These are phyloP conservation scores for Heliamphora exappendiculata DNA, from an alignment of 148 eudicot genomes.

Conservation along the genomic window DNA sequence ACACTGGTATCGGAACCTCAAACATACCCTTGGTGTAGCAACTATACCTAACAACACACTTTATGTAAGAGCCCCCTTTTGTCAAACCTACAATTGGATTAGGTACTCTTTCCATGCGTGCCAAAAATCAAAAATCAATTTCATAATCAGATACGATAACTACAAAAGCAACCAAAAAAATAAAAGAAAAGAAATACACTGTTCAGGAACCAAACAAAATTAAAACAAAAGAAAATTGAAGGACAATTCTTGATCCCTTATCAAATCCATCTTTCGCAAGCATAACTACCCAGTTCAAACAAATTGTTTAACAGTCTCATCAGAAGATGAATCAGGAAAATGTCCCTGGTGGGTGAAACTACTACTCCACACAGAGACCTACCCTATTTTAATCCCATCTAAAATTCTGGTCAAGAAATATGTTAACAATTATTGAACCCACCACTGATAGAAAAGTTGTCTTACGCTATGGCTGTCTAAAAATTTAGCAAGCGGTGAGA, in stretches of 20 bases:
- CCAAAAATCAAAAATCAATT: no score
- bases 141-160: no score
- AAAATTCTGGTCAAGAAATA: not conserved
- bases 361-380: not conserved
- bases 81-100: not conserved
- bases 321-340: not conserved
- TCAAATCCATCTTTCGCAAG: not conserved
- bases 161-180: not conserved
- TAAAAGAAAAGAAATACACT: not conserved
- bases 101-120: not conserved
- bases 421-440: not conserved
- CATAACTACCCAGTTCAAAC: not conserved
- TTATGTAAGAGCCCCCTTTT: not conserved
- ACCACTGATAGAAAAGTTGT: not conserved
- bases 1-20: no score
- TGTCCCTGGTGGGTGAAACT: not conserved
- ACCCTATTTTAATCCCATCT: not conserved
- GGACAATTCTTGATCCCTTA: not conserved
- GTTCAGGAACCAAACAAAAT: not conserved
- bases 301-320: not conserved
- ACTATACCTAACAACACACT: not conserved
- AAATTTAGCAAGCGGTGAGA: not conserved
- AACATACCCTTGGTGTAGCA: no score
- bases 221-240: not conserved
- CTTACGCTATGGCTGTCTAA: not conserved